Conservation (phyloP, 1,139 yeast genomes). For the Groenewaldozyma sp. region DNA sequence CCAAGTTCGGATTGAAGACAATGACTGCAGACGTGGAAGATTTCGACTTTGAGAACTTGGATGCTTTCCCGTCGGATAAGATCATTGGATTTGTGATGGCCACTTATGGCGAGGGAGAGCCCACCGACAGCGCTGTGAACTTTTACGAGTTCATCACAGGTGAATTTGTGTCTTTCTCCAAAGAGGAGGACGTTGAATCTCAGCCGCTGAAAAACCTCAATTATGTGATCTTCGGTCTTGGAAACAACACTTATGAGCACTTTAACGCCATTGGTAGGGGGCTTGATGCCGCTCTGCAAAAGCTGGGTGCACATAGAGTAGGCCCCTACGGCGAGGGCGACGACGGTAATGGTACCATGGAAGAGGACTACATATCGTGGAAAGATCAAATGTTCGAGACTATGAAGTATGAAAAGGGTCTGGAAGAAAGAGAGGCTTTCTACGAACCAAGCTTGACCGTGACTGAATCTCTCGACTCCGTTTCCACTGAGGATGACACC, state of each 20-base stretch:
- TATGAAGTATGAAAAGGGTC: constrained; percentile 53
- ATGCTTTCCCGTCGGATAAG: constrained; percentile 44
- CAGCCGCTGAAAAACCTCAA: constrained; percentile 54
- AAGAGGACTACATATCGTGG: constrained; percentile 92
- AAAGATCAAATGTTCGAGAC: constrained; percentile 65
- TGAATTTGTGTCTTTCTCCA: constrained; percentile 29
- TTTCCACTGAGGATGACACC: constrained; percentile 28
- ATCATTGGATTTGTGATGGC: constrained; percentile 73
- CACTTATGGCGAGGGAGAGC: constrained; percentile 98
- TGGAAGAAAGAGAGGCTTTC: constrained; percentile 66
- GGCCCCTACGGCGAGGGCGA: constrained; percentile 85
- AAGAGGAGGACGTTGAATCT: constrained; percentile 39
- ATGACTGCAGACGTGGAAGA: constrained; percentile 87
- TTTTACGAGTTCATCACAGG: constrained; percentile 40
- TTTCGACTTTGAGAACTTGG: constrained; percentile 70
- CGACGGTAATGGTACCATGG: constrained; percentile 90
- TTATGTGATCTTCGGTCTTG: constrained; percentile 78
- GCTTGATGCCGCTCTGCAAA: constrained; percentile 40
- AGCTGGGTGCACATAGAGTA: constrained; percentile 61
- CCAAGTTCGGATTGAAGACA: constrained; percentile 72
- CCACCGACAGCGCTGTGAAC: constrained; percentile 83
- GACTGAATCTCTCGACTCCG: constrained; percentile 25
- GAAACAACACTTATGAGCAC: constrained; percentile 88
- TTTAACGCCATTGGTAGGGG: constrained; percentile 76
- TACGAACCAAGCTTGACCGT: constrained; percentile 68